Percentiles rank a stretch among this genome's conserved stretches.
phyloP scores from a whole-genome alignment of 2,329 filamentous ascomycete genomes.

The Fusarium citri region DNA sequence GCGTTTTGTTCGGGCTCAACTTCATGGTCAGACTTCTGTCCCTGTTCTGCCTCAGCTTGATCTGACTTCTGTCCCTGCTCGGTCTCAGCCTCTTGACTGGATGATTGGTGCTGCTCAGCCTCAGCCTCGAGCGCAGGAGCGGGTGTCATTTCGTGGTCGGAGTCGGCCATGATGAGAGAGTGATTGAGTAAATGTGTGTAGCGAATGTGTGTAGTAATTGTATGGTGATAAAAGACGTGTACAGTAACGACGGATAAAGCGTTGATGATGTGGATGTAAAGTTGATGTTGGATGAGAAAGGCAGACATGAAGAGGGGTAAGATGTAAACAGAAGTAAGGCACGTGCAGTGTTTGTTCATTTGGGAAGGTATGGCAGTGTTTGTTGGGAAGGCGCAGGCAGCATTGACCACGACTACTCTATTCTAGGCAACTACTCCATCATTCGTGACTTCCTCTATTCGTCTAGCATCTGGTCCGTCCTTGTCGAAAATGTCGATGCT shows the following conservation, averaged over 20 bases:
- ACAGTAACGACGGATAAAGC: background rate
- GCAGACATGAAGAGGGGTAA: background rate
- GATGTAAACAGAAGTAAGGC: background rate
- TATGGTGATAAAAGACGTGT: background rate
- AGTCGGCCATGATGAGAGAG: background rate
- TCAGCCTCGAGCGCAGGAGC: background rate
- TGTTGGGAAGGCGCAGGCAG: background rate
- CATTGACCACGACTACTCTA: background rate
- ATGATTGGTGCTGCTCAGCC: too few relatives aligned
- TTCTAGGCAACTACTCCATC: background rate
- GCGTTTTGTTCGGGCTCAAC: background rate
- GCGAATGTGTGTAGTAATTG: background rate
- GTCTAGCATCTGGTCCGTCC: rapidly evolving
- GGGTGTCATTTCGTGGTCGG: background rate
- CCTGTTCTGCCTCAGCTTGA: background rate
- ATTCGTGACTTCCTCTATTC: background rate
- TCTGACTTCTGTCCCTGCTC: background rate
- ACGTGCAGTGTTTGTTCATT: background rate
- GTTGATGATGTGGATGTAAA: background rate
- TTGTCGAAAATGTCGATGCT: background rate
- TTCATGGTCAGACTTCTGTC: background rate
- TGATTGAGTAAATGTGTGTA: background rate
- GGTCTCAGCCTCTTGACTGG: rapidly evolving
- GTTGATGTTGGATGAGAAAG: background rate
- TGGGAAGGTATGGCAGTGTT: background rate